Evolutionary conservation across 2,329 filamentous ascomycete genomes (phyloP), one percentile per base, ranked within the genome.

Genomic region (Aspergillus floridensis): DNA sequence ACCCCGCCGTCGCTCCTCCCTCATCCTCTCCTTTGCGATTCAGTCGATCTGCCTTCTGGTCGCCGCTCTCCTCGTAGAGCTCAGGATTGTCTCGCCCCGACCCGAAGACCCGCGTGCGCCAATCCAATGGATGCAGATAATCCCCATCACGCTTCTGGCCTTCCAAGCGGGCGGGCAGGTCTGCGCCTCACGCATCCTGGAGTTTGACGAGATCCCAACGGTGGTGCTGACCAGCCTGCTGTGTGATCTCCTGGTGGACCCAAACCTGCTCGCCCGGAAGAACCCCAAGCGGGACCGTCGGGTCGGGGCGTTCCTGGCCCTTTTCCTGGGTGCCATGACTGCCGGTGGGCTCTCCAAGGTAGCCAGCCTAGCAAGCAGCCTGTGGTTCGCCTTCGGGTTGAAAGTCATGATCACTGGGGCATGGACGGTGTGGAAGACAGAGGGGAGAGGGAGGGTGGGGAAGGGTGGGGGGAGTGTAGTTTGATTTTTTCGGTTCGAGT

Each of bases 111-210:
- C 71, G 4, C 61, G 66, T 4, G 68, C 68, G 26, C 70, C 71
- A 1, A 71, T 74, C 32, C 63, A 72, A 52, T 76, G 74, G 74
- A 70, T 72, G 53, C 73, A 76, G 56, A 59, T 77, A 1, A 57
- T 77, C 1, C 74, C 77, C 5, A 74, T 79, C 22, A 66, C 72
- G 3, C 63, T 79, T 0, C 66, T 79, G 4, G 68, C 76, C 19
- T 78, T 79, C 59, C 74, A 78, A 59, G 74, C 75, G 1, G 75
- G 70, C 1, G 77, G 77, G 0, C 77, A 79, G 59, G 76, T 78
- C 22, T 69, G 70, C 12, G 67, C 76, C 0, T 76, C 74, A 1
- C 70, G 77, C 1, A 65, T 76, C 6, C 65, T 79, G 6, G 65
- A 65, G 1, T 64, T 74, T 16, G 71, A 77, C 38, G 77, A 79